phyloP scores from a whole-genome alignment of 345 rosid genomes.

The Draba incana region DNA sequence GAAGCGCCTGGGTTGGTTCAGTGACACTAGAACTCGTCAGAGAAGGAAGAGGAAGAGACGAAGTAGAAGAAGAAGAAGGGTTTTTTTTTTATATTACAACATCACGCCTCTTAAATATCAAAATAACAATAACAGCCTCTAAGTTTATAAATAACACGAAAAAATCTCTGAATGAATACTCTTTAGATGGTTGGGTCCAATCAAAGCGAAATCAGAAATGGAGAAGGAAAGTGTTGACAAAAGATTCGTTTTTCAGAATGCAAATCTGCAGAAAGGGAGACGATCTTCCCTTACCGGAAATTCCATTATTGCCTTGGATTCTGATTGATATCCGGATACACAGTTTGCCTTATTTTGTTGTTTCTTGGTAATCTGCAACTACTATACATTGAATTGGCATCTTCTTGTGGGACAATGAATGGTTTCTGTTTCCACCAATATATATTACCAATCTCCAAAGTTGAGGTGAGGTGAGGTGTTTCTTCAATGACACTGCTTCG shows the following conservation, averaged over 20 bases:
- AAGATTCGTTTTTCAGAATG: constrained; percentile 11
- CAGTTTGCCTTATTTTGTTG: no score
- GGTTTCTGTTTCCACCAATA: no score
- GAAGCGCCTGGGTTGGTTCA: constrained; percentile 7
- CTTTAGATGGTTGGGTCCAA: no score
- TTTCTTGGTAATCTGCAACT: no score
- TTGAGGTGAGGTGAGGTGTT: no score
- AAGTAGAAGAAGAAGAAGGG: background rate
- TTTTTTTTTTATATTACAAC: constrained; percentile 11
- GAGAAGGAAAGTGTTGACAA: constrained; percentile 1
- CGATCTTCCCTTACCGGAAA: constrained; percentile 8
- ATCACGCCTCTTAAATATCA: background rate
- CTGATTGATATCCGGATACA: no score
- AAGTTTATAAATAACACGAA: background rate
- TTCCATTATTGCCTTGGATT: constrained; percentile 8
- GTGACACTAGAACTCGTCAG: background rate
- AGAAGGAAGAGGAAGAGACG: background rate
- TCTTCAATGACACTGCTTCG: no score
- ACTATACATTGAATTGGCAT: no score
- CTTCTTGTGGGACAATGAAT: no score
- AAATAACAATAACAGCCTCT: background rate
- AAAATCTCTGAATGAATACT: no score
- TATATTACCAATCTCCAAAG: no score
- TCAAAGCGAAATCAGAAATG: no score
- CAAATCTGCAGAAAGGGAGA: constrained; percentile 23